Evolutionary conservation across 2,329 filamentous ascomycete species (phyloP), one percentile per base, ranked within the genome.

Genomic region (Beauveria brongniartii): DNA sequence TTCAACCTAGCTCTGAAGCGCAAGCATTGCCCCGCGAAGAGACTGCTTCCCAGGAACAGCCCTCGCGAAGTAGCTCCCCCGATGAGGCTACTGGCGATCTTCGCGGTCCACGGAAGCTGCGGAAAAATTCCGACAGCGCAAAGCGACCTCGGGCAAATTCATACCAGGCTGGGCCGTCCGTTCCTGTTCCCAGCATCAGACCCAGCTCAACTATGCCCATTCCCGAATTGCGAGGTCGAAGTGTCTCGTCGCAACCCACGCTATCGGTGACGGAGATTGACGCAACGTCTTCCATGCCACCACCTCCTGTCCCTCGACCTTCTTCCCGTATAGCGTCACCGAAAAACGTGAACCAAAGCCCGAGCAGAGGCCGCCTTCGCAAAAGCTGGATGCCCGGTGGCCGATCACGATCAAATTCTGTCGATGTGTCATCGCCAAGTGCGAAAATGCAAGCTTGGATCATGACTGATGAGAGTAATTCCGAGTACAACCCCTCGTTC

Each of bases 401-500:
- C 24, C 71, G 80, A 61, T 82, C 81, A 34, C 77, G 82, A 55
- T 80, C 81, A 14, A 78, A 77, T 61, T 84, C 82, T 6, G 60
- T 69, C 10, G 73, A 76, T 12, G 67, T 70, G 24, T 67, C 61
- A 14, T 59, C 63, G 5, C 30, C 55, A 22, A 64, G 56, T 60
- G 67, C 63, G 14, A 55, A 55, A 26, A 63, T 67, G 28, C 71
- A 72, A 14, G 80, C 83, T 3, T 87, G 84, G 84, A 75, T 86
- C 44, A 73, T 86, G 64, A 74, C 78, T 2, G 78, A 81, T 8
- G 80, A 80, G 55, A 74, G 73, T 48, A 76, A 75, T 22, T 75
- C 76, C 14, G 83, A 87, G 57, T 87, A 87, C 68, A 85, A 82
- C 67, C 74, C 79, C 0, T 69, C 74, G 7, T 77, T 78, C 37